A percentile compares a stretch with the other conserved stretches of the same genome.
These are phyloP conservation scores for Colletotrichum sp. DNA, from an alignment of 2,329 filamentous ascomycete species.

Conservation along the genomic window DNA sequence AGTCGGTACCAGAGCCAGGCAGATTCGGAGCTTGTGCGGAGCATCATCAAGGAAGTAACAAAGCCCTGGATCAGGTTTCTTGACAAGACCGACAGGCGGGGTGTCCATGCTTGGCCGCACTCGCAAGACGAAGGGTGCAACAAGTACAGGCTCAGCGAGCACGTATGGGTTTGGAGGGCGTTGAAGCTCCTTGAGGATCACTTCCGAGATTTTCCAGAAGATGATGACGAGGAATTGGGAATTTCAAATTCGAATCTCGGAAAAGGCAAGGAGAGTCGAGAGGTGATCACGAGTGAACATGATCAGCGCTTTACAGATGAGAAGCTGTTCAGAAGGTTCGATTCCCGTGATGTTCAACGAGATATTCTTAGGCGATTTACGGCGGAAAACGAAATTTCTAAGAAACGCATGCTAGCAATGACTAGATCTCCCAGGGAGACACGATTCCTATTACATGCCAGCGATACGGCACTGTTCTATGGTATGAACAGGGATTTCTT, in stretches of 20 bases:
- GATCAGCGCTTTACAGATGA: not conserved
- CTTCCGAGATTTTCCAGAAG: not conserved
- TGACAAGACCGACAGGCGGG: not conserved
- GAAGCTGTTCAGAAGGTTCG: fast-evolving
- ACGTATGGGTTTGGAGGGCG: not conserved
- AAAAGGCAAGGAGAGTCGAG: not conserved
- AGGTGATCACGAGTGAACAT: fast-evolving
- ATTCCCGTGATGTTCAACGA: not conserved
- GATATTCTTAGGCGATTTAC: not conserved
- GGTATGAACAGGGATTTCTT: not conserved
- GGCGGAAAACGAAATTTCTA: not conserved
- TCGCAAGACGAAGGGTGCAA: not conserved
- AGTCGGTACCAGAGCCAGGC: not conserved
- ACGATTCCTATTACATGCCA: not conserved
- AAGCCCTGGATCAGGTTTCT: not conserved
- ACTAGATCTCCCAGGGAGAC: not conserved
- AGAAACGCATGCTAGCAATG: not conserved
- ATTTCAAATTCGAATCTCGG: too few species aligned
- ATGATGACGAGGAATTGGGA: too few species aligned
- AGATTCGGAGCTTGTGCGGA: fast-evolving
- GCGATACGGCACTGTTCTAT: not conserved
- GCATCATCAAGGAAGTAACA: fast-evolving
- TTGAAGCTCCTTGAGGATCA: not conserved
- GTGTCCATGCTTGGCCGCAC: not conserved
- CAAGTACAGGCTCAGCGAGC: not conserved